A percentile compares a stretch with the other conserved stretches of the same genome.
These are phyloP conservation scores for Talaromyces sp. DNA, from an alignment of 2,329 filamentous ascomycete genomes.

Conservation along the genomic window DNA sequence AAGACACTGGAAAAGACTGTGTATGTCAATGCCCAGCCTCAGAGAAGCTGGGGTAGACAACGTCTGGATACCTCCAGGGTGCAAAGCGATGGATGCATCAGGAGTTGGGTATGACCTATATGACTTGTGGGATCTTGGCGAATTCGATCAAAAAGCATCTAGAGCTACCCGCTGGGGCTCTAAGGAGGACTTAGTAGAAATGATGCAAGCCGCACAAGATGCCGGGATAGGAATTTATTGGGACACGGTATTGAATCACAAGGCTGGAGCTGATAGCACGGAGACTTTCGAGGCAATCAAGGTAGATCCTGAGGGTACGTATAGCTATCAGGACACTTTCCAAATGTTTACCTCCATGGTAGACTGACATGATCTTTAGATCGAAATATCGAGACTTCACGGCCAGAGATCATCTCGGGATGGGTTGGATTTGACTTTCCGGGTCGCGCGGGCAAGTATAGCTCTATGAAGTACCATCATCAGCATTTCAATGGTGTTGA, in stretches of 20 bases:
- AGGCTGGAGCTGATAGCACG: constrained; percentile 66
- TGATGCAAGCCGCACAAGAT: constrained; percentile 57
- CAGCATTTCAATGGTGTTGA: constrained; percentile 70
- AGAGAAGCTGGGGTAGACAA: constrained; percentile 63
- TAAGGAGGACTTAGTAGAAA: constrained; percentile 61
- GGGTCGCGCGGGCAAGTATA: constrained; percentile 63
- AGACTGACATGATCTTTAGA: constrained; percentile 39
- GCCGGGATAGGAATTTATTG: constrained; percentile 63
- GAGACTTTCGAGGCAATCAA: constrained; percentile 66
- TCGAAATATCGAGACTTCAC: constrained; percentile 57
- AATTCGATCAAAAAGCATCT: constrained; percentile 70
- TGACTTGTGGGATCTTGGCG: constrained; percentile 70
- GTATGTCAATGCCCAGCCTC: constrained; percentile 55
- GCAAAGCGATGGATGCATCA: constrained; percentile 63
- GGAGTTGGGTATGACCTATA: constrained; percentile 72
- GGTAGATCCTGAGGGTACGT: constrained; percentile 57
- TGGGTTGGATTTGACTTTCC: constrained; percentile 71
- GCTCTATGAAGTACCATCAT: constrained; percentile 64
- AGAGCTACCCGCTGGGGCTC: constrained; percentile 69
- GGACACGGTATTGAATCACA: constrained; percentile 74
- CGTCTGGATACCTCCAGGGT: constrained; percentile 71
- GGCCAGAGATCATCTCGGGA: constrained; percentile 64
- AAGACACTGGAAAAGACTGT: constrained; percentile 64
- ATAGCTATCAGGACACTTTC: neutral
- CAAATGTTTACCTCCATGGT: neutral